Conservation (phyloP, 371 early-diverging fungal genomes). For the Mucor piriformis region DNA sequence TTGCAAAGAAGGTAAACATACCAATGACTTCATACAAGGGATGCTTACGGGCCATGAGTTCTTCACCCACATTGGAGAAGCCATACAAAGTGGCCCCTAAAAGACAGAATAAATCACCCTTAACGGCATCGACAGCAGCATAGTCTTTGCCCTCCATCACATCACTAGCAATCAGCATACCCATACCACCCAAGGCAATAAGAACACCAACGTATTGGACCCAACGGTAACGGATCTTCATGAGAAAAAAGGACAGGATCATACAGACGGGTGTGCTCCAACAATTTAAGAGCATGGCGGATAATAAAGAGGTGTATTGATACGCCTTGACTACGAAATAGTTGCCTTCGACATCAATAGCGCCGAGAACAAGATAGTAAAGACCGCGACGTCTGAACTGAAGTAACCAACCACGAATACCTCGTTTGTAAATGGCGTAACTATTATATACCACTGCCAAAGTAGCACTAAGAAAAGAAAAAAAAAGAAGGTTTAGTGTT, state of each 20-base stretch:
- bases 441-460: conserved; percentile 67
- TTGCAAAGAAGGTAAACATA: conserved; percentile 69
- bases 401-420: conserved; percentile 46
- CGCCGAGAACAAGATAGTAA: conserved; percentile 58
- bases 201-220: conserved; percentile 66
- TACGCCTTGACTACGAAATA: conserved; percentile 78
- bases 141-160: conserved; percentile 49
- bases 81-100: conserved; percentile 74
- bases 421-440: conserved; percentile 57
- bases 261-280: conserved; percentile 75
- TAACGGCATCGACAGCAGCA: conserved; percentile 50
- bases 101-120: conserved; percentile 71
- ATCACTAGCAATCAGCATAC: conserved; percentile 63
- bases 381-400: conserved; percentile 52
- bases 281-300: conserved; percentile 72
- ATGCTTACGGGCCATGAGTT: conserved; percentile 64
- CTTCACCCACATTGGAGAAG: conserved; percentile 68
- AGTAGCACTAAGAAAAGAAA: conserved; percentile 22
- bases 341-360: conserved; percentile 77
- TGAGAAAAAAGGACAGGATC: conserved; percentile 58
- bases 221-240: conserved; percentile 60
- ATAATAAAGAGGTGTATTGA: conserved; percentile 69
- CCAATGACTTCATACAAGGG: conserved; percentile 76
- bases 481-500: neutral
- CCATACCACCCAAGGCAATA: conserved; percentile 69